Evolutionary conservation across 2,329 filamentous ascomycete genomes (phyloP), one percentile per base, ranked within the genome.

Genomic region (Aspergillus clavatus): DNA sequence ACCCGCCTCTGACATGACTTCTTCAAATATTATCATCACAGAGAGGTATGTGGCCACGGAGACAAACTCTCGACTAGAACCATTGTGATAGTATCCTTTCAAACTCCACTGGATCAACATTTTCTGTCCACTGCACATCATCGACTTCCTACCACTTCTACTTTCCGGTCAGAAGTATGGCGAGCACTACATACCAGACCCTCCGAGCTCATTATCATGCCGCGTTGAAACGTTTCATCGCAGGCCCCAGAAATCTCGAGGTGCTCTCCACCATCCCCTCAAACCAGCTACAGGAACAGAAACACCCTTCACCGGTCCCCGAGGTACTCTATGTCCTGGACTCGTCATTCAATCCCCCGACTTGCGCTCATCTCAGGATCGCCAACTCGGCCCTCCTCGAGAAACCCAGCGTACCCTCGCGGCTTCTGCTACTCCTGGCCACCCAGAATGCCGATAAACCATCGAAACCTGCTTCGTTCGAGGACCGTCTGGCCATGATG

Each of bases 401-500:
- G 29, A 58, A 64, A 14, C 49, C 55, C 5, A 44, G 47, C 42
- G 42, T 45, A 27, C 50, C 57, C 19, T 50, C 70, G 58, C 46
- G 80, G 7, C 58, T 84, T 2, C 62, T 84, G 3, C 70, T 84
- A 2, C 70, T 84, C 1, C 78, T 84, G 42, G 80, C 79, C 36
- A 82, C 78, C 0, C 75, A 81, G 57, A 84, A 84, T 71, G 81
- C 81, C 14, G 81, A 84, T 60, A 83, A 83, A 55, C 74, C 78
- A 10, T 63, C 70, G 22, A 74, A 73, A 50, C 72, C 72, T 2
- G 72, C 72, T 14, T 57, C 58, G 7, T 75, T 76, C 42, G 72
- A 74, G 57, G 71, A 75, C 52, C 65, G 73, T 7, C 59, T 76
- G 18, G 65, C 63, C 11, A 75, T 76, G 72, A 75, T 76, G 73